Base-by-base conservation (phyloP, 768 basidiomycete species). In the Tylopilus intermedius region DNA sequence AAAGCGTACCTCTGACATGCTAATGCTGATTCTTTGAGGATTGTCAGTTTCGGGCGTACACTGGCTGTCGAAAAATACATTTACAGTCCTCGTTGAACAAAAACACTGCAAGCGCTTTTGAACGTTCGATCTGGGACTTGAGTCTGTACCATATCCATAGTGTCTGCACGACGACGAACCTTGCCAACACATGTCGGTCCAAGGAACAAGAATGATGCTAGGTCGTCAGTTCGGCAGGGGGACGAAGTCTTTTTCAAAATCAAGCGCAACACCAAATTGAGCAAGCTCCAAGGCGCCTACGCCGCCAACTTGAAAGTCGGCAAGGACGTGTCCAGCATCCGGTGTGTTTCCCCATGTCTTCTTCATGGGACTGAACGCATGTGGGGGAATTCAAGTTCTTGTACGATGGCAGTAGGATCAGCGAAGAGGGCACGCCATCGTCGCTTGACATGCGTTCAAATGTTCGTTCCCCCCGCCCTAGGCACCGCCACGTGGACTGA, bases 161-260 rank as follows among this genome's bases (percentile, higher is more conserved):
- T 7, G 13, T 1, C 43, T 10, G 5, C 29, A 39, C 33, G 27
- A 22, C 24, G 39, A 40, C 70, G 6, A 54, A 83, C 85, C 74
- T 91, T 91, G 11, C 89, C 91, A 2, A 90, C 89, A 58, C 92
- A 92, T 0, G 90, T 91, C 0, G 92, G 89, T 1, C 91, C 91
- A 51, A 90, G 70, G 76, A 96, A 93, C 40, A 96, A 74, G 81
- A 96, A 94, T 1, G 90, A 92, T 3, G 94, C 92, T 18, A 92
- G 90, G 90, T 92, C 45, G 80, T 86, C 42, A 84, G 80, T 59
- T 78, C 86, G 35, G 68, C 73, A 11, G 90, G 90, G n/a, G 52
- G 90, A 94, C 32, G 92, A 94, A 68, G 90, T 95, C 26, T 95
- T 88, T 73, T 96, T 96, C 80, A 95, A 96, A 79, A 94, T 96